Evolutionary conservation across 2,329 filamentous ascomycete species (phyloP).

Genomic region (Colletotrichum tofieldiae): DNA sequence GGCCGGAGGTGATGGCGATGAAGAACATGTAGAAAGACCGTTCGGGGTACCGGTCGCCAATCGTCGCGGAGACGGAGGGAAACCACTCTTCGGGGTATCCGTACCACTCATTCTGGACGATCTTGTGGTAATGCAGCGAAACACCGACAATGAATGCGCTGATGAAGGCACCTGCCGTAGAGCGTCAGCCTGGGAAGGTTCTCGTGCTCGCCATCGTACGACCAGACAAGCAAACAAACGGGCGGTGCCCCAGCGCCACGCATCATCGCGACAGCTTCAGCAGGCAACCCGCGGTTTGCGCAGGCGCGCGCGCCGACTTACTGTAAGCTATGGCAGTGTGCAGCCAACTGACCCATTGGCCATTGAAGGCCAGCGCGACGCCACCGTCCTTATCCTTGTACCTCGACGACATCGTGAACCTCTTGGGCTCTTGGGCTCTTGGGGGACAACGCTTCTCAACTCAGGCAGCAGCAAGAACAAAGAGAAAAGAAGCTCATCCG

Average conservation of each 20-base stretch:
- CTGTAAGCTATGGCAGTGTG: conserved; percentile 90
- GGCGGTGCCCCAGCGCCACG: conserved; percentile 18
- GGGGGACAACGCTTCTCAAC: neutral
- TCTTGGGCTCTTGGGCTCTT: neutral
- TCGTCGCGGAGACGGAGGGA: conserved; percentile 94
- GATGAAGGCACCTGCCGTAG: conserved; percentile 81
- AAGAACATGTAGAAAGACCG: conserved; percentile 97
- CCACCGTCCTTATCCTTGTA: conserved; percentile 78
- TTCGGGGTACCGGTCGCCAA: conserved; percentile 97
- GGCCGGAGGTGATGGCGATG: conserved; percentile 95
- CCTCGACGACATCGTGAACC: conserved; percentile 59
- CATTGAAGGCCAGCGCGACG: conserved; percentile 78
- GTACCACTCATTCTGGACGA: conserved; percentile 97
- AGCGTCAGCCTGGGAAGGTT: conserved; percentile 10
- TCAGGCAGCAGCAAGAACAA: conserved; percentile 32
- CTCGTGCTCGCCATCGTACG: conserved; percentile 25
- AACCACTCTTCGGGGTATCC: conserved; percentile 97
- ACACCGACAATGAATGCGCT: conserved; percentile 88
- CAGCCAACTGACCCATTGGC: conserved; percentile 90
- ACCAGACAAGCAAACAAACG: conserved; percentile 21
- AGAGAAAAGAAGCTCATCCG: conserved; percentile 48
- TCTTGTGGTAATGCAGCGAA: conserved; percentile 93
- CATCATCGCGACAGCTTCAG: conserved; percentile 10
- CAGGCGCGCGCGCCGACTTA: conserved; percentile 57
- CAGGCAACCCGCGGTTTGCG: neutral